A percentile compares a stretch with the other conserved stretches of the same genome.
phyloP scores from a whole-genome alignment of 179 eudicot genomes.

The Spinacia oleracea region DNA sequence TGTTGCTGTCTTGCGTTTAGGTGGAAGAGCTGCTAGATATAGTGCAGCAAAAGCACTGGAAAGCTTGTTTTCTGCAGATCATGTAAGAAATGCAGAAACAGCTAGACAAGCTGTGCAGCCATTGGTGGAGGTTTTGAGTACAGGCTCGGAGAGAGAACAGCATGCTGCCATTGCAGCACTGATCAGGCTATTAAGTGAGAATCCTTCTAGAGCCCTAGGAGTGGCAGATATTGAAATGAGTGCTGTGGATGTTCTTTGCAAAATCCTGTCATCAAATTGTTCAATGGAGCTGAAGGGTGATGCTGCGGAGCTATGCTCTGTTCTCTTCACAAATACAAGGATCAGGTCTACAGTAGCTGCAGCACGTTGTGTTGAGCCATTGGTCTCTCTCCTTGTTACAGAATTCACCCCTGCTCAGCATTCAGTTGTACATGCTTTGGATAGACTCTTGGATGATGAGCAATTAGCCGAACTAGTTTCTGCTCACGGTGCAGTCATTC shows the following conservation, averaged over 20 bases:
- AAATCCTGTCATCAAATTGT: slow-evolving; percentile 73
- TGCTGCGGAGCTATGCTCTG: slow-evolving; percentile 89
- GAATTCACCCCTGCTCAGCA: slow-evolving; percentile 88
- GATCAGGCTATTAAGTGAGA: slow-evolving; percentile 76
- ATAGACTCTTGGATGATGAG: slow-evolving; percentile 88
- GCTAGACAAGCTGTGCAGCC: slow-evolving; percentile 97
- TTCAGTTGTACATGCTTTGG: slow-evolving; percentile 84
- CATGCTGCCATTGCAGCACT: slow-evolving; percentile 99
- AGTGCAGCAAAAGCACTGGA: slow-evolving; percentile 98
- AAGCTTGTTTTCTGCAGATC: slow-evolving; percentile 91
- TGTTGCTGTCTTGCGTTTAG: slow-evolving; percentile 90
- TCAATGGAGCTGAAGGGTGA: slow-evolving; percentile 93
- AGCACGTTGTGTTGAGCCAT: slow-evolving; percentile 91
- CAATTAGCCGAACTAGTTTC: slow-evolving; percentile 87
- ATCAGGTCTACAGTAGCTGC: slow-evolving; percentile 87
- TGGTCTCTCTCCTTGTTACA: slow-evolving; percentile 75
- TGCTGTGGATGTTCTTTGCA: slow-evolving; percentile 93
- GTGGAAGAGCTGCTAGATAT: slow-evolving; percentile 95
- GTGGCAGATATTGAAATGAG: slow-evolving; percentile 90
- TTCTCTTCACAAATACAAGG: slow-evolving; percentile 85
- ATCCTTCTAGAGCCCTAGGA: slow-evolving; percentile 80
- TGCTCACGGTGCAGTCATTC: slow-evolving; percentile 90
- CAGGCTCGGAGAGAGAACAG: slow-evolving; percentile 95
- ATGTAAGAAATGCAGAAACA: slow-evolving; percentile 85
- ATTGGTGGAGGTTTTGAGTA: slow-evolving; percentile 79